phyloP scores from a whole-genome alignment of 768 basidiomycete species.

The Russula sp. region DNA sequence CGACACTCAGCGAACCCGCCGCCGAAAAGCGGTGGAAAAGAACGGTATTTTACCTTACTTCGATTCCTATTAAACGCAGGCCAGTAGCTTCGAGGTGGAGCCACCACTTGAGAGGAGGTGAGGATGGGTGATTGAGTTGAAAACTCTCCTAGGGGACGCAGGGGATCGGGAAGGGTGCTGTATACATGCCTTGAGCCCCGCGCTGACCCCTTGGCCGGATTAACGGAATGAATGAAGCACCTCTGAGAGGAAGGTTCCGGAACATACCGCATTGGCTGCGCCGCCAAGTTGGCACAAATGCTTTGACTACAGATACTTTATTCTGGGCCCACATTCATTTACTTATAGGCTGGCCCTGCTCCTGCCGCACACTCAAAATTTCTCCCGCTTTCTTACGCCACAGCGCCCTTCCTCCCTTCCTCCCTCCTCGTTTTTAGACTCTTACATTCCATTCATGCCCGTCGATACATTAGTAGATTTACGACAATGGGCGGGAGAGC shows the following conservation, averaged over 20 bases:
- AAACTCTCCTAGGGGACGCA: neutral
- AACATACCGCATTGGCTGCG: conserved; percentile 20
- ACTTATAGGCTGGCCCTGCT: conserved; percentile 17
- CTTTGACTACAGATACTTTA: conserved; percentile 17
- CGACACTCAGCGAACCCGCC: conserved; percentile 23
- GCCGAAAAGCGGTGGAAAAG: neutral
- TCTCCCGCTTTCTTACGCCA: conserved; percentile 17
- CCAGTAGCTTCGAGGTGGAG: neutral
- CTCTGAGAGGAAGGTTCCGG: conserved; percentile 17
- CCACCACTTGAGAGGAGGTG: neutral
- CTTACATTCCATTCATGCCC: conserved; percentile 8
- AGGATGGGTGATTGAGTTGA: no score
- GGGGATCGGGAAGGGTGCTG: neutral
- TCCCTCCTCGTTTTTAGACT: neutral
- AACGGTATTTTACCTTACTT: neutral
- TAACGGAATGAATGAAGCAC: conserved; percentile 1
- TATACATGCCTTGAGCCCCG: conserved; percentile 1
- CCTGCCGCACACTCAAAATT: conserved; percentile 10
- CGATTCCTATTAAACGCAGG: neutral
- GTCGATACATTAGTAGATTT: conserved; percentile 22
- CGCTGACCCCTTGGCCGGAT: conserved; percentile 6
- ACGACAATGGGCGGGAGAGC: conserved; percentile 19
- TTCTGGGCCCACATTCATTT: conserved; percentile 18
- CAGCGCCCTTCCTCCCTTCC: conserved; percentile 11
- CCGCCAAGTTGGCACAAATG: conserved; percentile 20